Base-by-base conservation (phyloP, 2,329 filamentous ascomycete species). In the Botrytis squamosa region DNA sequence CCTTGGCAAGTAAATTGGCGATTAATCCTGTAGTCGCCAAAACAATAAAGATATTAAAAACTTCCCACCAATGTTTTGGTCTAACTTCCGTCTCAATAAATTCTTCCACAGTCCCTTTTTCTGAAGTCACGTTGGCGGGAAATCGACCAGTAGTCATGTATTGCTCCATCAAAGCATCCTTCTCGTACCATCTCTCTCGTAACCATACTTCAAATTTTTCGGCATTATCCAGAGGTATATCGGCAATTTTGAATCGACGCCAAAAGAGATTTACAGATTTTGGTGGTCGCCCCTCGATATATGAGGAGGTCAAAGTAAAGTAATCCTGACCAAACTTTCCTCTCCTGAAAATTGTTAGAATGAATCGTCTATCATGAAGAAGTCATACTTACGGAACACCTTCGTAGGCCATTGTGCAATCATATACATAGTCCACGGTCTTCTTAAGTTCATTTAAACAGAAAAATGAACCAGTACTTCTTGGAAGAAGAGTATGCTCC, bases 251-350 rank as follows among this genome's bases (percentile, higher is more conserved):
- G 83, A 97, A 98, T 16, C 94, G 90, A 71, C 96, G 90, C 94
- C 95, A 99, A 83, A 97, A 92, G 85, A 98, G 95, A 83, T 98
- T 98, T 79, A 98, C 95, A 1, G 94, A 97, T 81, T 95, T 97
- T 2, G 95, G 96, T 0, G 95, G 92, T 1, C 93, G 90, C 20
- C 96, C 95, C 82, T 96, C 90, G 76, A 98, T 91, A 81, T 96
- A 97, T 6, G 94, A 97, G 67, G 94, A 94, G 4, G 89, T 88
- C 6, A 99, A 86, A 0, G 93, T 95, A 82, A 97, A 98, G 79
- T 93, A 92, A 67, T 97, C 90, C 81, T 98, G 95, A n/a, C 95
- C 95, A 77, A 91, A 98, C 78, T 92, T 88, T 57, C 91, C 93
- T 74, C 91, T 92, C 38, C 77, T 81, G 72, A 7, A 57, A 44